phyloP scores from a whole-genome alignment of 768 basidiomycete species.

The Pulveroboletus sp. region DNA sequence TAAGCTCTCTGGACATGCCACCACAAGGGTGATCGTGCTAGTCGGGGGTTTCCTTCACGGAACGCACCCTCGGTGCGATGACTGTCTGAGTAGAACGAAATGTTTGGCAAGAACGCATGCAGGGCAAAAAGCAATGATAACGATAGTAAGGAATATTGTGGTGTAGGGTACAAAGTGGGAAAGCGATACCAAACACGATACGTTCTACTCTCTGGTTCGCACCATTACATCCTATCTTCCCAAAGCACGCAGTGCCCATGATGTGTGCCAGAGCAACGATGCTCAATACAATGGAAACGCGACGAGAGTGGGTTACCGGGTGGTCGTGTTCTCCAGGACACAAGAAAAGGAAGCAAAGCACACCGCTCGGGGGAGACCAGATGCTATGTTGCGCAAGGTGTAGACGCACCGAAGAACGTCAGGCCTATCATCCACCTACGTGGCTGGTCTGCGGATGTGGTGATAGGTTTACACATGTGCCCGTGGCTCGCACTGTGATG shows the following conservation, averaged over 20 bases:
- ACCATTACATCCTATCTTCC: slow-evolving; percentile 4
- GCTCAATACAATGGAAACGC: slow-evolving; percentile 10
- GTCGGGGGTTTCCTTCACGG: no score
- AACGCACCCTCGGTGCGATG: not conserved
- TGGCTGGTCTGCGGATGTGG: not conserved
- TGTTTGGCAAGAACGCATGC: slow-evolving; percentile 6
- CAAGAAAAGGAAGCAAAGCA: slow-evolving; percentile 22
- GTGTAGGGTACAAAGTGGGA: no score
- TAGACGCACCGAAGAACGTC: not conserved
- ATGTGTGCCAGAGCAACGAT: slow-evolving; percentile 25
- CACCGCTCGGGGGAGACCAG: slow-evolving; percentile 21
- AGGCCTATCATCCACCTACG: not conserved
- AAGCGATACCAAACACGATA: no score
- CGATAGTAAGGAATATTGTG: no score
- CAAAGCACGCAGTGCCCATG: slow-evolving; percentile 21
- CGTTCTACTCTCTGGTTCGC: no score
- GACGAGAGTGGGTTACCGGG: slow-evolving; percentile 25
- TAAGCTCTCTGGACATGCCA: no score
- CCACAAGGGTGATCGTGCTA: no score
- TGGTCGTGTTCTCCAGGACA: slow-evolving; percentile 20
- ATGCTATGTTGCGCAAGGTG: slow-evolving; percentile 11
- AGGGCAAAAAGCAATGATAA: not conserved
- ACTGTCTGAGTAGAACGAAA: slow-evolving; percentile 15
- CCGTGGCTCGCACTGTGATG: slow-evolving; percentile 14
- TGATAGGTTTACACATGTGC: slow-evolving; percentile 12